Base-by-base conservation (phyloP, 345 rosid species). In the Syzygium jambos region DNA sequence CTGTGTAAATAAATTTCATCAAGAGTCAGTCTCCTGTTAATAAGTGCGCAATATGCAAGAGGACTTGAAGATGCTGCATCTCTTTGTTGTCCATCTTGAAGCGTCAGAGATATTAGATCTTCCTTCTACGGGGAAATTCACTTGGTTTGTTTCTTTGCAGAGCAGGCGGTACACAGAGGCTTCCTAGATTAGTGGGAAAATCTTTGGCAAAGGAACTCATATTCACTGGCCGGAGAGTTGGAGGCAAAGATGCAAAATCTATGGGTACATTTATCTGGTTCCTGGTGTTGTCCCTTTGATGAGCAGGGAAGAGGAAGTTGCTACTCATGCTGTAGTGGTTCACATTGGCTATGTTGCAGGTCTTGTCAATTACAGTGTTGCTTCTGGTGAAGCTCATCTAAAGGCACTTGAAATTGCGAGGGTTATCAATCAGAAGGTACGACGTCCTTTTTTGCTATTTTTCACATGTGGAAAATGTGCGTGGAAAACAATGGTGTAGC, bases 101-200 rank as follows among this genome's bases (percentile, higher is more conserved):
- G 80, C 1, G 21, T 23, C 43, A n/a, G 43, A 84, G 43, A 2
- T 2, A 41, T 10, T 21, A 85, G 56, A 29, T 29, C 3, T 13
- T 73, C 49, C 49, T 34, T 85, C 86, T 56, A 52, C 30, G 6
- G 55, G 43, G 27, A 56, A 41, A 19, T 78, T 80, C 34, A 78
- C 56, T n/a, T 53, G 15, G 17, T 34, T 41, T 55, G 52, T 65
- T 52, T 41, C 22, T 89, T 85, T 84, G 80, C 93, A 98, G 99
- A 84, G 98, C 97, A 83, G 98, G 99, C 87, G 98, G 99, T 89
- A 95, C 99, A 53, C 98, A 95, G 87, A 90, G 98, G 87, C 99
- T 95, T 86, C 95, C 98, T 29, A 94, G 98, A 91, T 90, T 98
- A 87, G 95, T 95, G 41, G 99, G 99, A 84, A 95, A 92, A 86